phyloP scores from a whole-genome alignment of 352 stramenopile species.

The Phytophthora colocasiae region DNA sequence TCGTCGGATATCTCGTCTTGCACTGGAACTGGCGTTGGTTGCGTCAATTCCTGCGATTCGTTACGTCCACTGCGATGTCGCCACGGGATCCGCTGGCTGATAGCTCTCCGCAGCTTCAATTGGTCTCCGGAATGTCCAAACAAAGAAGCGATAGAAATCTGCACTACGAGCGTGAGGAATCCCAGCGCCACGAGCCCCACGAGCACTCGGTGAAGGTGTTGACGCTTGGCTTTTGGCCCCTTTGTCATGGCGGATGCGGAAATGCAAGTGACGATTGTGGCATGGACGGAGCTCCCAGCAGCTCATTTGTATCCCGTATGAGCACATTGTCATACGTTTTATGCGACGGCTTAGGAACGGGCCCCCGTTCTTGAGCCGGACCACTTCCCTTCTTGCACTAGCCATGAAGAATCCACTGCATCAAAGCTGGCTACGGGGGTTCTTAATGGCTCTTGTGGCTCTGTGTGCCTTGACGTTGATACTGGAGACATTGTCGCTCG shows the following conservation, averaged over 20 bases:
- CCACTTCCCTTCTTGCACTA: too few species aligned
- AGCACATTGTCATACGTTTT: too few species aligned
- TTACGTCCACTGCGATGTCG: slow-evolving; percentile 4
- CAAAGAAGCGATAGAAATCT: slow-evolving; percentile 24
- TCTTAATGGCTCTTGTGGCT: slow-evolving; percentile 21
- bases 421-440: slow-evolving; percentile 16
- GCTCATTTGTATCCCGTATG: too few species aligned
- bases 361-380: too few species aligned
- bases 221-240: too few species aligned
- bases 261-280: too few species aligned
- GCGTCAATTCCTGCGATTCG: slow-evolving; percentile 3
- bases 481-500: slow-evolving; percentile 17
- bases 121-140: slow-evolving; percentile 21
- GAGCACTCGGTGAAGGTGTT: slow-evolving; percentile 20
- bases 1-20: too few species aligned
- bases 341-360: too few species aligned
- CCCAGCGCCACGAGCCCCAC: slow-evolving; percentile 21
- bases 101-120: slow-evolving; percentile 17
- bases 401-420: slow-evolving; percentile 6
- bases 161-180: slow-evolving; percentile 22
- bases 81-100: slow-evolving; percentile 24
- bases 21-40: too few species aligned
- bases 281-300: too few species aligned
- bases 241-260: too few species aligned
- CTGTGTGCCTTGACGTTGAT: slow-evolving; percentile 21